Evolutionary conservation across 192 early-diverging fungal species (phyloP).

Genomic region (Podila minutissima): DNA sequence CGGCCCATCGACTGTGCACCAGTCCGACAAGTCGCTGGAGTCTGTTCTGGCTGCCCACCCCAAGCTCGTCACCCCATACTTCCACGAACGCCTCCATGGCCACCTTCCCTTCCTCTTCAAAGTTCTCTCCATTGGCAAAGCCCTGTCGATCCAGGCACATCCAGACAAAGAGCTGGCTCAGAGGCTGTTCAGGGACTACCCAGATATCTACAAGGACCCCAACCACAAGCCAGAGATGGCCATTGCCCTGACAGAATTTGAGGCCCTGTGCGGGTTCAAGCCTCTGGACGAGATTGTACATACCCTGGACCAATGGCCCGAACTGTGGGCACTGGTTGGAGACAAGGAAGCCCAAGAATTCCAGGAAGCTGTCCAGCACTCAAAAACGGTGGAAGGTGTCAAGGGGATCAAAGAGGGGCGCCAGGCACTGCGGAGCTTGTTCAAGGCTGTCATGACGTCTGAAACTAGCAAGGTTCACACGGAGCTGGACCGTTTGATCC

Average conservation of each 20-base stretch:
- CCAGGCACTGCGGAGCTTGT: slow-evolving; percentile 62
- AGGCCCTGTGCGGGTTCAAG: slow-evolving; percentile 94
- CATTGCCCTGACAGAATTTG: slow-evolving; percentile 93
- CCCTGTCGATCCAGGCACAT: slow-evolving; percentile 98
- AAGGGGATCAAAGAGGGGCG: slow-evolving; percentile 50
- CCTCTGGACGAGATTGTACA: slow-evolving; percentile 79
- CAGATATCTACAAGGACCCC: slow-evolving; percentile 91
- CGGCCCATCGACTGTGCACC: slow-evolving; percentile 73
- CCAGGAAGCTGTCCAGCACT: slow-evolving; percentile 54
- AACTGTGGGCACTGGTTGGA: slow-evolving; percentile 78
- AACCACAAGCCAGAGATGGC: slow-evolving; percentile 99
- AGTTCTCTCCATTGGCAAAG: slow-evolving; percentile 87
- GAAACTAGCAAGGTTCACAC: slow-evolving; percentile 54
- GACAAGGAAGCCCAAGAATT: slow-evolving; percentile 57
- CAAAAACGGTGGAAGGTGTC: slow-evolving; percentile 28
- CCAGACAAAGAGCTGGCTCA: slow-evolving; percentile 92
- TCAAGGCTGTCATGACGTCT: slow-evolving; percentile 69
- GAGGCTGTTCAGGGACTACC: slow-evolving; percentile 72
- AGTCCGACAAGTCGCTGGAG: slow-evolving; percentile 63
- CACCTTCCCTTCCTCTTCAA: slow-evolving; percentile 99
- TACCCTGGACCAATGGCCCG: slow-evolving; percentile 78
- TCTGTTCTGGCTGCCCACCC: slow-evolving; percentile 66
- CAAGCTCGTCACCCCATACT: slow-evolving; percentile 56
- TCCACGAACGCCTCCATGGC: slow-evolving; percentile 71
- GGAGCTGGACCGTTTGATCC: slow-evolving; percentile 66